Evolutionary conservation across 2,329 filamentous ascomycete genomes (phyloP).

Genomic region (Eutypella sp.): DNA sequence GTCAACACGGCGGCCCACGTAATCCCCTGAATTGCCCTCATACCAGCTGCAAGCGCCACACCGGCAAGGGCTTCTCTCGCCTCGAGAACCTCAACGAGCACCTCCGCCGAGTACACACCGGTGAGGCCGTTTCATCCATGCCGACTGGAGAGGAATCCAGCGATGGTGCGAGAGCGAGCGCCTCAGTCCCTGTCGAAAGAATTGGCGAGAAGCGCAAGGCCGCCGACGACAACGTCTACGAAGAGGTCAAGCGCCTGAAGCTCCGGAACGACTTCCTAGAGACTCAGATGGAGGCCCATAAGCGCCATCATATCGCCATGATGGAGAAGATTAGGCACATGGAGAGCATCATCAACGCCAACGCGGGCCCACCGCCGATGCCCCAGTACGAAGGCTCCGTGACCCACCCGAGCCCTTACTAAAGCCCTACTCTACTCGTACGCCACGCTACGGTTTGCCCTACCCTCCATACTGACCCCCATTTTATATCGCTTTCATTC

Average conservation of each 20-base stretch:
- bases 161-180: conserved; percentile 20
- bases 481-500: too few species aligned
- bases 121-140: conserved; percentile 25
- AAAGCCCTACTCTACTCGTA: too few species aligned
- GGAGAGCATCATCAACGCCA: neutral
- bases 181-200: neutral
- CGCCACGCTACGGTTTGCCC: too few species aligned
- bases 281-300: conserved; percentile 43
- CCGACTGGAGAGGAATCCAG: conserved; percentile 35
- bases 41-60: conserved; percentile 80
- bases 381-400: too few species aligned
- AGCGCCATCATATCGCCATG: conserved; percentile 31
- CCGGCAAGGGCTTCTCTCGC: conserved; percentile 83
- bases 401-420: too few species aligned
- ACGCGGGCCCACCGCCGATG: neutral
- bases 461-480: too few species aligned
- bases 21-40: conserved; percentile 85
- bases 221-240: conserved; percentile 52
- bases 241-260: conserved; percentile 61
- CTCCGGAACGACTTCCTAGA: neutral
- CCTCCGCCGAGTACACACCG: conserved; percentile 78
- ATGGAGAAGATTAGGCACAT: conserved; percentile 9
- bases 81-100: conserved; percentile 95
- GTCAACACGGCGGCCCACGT: conserved; percentile 82
- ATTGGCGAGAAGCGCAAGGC: conserved; percentile 45